Percentiles rank a stretch among this genome's conserved stretches.
phyloP scores from a whole-genome alignment of 306 rosid species.

The Alnus glutinosa region DNA sequence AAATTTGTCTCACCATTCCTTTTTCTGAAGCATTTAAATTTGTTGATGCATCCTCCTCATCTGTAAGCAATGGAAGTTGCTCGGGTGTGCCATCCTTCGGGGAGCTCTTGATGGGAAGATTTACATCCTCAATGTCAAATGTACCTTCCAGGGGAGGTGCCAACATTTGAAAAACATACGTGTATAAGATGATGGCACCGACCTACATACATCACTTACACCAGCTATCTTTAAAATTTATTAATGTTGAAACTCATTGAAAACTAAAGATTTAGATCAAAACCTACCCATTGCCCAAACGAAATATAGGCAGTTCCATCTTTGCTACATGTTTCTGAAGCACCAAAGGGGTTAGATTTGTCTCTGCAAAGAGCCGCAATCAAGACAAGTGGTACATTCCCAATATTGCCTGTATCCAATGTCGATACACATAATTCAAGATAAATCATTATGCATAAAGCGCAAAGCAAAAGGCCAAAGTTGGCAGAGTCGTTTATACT shows the following conservation, averaged over 20 bases:
- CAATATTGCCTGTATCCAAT: slow-evolving; percentile 80
- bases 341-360: slow-evolving; percentile 79
- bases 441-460: slow-evolving; percentile 12
- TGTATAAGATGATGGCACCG: slow-evolving; percentile 92
- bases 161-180: slow-evolving; percentile 88
- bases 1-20: slow-evolving; percentile 50
- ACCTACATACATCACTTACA: slow-evolving; percentile 52
- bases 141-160: slow-evolving; percentile 95
- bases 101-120: slow-evolving; percentile 53
- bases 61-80: slow-evolving; percentile 69
- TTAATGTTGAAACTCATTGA: background rate
- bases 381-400: slow-evolving; percentile 96
- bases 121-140: slow-evolving; percentile 61
- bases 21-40: slow-evolving; percentile 37
- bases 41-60: slow-evolving; percentile 37
- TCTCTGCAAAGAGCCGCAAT: slow-evolving; percentile 91
- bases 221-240: background rate
- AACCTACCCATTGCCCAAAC: slow-evolving; percentile 97
- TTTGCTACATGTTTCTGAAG: slow-evolving; percentile 64
- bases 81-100: slow-evolving; percentile 36
- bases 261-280: slow-evolving; percentile 5
- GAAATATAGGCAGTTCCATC: slow-evolving; percentile 96
- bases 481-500: slow-evolving; percentile 1
- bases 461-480: slow-evolving; percentile 15
- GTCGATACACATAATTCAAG: slow-evolving; percentile 11